Evolutionary conservation across 345 rosid genomes (phyloP), one percentile per base, ranked within the genome.

Genomic region (Euclidium syriacum): DNA sequence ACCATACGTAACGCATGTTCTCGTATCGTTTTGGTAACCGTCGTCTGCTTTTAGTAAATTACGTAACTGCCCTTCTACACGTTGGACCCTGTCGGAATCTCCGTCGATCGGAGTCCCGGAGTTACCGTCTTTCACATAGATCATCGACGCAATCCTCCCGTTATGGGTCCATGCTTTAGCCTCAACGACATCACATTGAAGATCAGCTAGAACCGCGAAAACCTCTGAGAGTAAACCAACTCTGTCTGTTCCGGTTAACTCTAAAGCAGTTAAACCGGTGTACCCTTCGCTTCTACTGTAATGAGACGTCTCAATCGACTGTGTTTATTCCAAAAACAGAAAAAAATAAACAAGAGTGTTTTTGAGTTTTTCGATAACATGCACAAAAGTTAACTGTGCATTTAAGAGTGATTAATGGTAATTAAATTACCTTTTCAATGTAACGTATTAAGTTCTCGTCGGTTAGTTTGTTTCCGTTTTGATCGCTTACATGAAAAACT

Each of bases 401-500:
- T 7, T 52, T 30, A 20, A 63, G 32, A 25, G 30, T 48, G 27
- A 53, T 51, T n/a, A 39, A 50, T 23, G 54, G 14, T 16, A 47
- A 23, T 14, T 24, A 54, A 49, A 47, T 52, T 64, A 88, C 98
- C 96, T 88, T 90, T 55, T 90, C 91, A 22, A 94, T 89, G 80
- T 81, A 89, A 73, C 77, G 79, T 53, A 94, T 81, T 59, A 85
- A 81, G 43, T 84, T 85, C 68, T 79, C 85, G 57, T 87, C 96
- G 0, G 95, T 84, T 57, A 94, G 68, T 66, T 92, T 92, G 70
- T 87, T 80, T 38, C 98, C 98, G 18, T 84, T 71, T 6, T 75
- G 60, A 79, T 92, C 97, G 44, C 95, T 81, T 47, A 94, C 99
- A 68, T 94, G 95, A 60, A 89, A 94, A 73, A 90, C 99, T 94